Base-by-base conservation (phyloP, 2,329 filamentous ascomycete genomes). In the Alternaria dauci region DNA sequence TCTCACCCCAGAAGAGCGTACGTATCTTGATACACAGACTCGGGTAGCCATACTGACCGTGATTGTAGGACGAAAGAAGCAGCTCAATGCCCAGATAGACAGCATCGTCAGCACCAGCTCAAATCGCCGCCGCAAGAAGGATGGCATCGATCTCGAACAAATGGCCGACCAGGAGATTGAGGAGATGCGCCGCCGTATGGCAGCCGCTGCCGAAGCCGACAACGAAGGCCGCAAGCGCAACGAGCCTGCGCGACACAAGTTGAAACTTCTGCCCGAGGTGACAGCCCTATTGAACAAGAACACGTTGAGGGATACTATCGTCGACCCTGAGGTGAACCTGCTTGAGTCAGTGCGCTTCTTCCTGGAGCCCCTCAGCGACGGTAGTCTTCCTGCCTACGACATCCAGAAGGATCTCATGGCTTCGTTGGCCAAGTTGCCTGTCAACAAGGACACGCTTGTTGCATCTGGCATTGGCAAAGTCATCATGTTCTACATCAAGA, bases 391-490 rank as follows among this genome's bases (percentile, higher is more conserved):
- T 0, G 94, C 95, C 30, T 99, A 97, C 82, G 95, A 95, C 76
- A 98, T 99, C 68, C 95, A 99, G 81, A 92, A 94, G 63, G 94
- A 98, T 76, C 87, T 99, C 43, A 95, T 99, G 77, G 87, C 87
- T 26, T 91, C 92, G 25, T 84, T 99, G 38, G 87, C 86, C 18
- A 89, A 88, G 71, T 85, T 98, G 5, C 93, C 93, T 6, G 93
- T 98, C 67, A 91, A 93, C 76, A 97, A 97, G 76, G 95, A 98
- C 71, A 87, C 91, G 2, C 85, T 99, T 14, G 86, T 96, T 23
- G 94, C 93, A 67, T 96, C 92, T 71, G 94, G 94, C 20, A 95
- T 99, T 66, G 95, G 95, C 75, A 97, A 97, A 78, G 93, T 99
- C 48, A 91, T 97, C 53, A 87, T 96, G 64, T 99, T 97, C 82